Evolutionary conservation across 805 yeast genomes (phyloP), one percentile per base, ranked within the genome.

Genomic region (Teunomyces lycoperdinae): DNA sequence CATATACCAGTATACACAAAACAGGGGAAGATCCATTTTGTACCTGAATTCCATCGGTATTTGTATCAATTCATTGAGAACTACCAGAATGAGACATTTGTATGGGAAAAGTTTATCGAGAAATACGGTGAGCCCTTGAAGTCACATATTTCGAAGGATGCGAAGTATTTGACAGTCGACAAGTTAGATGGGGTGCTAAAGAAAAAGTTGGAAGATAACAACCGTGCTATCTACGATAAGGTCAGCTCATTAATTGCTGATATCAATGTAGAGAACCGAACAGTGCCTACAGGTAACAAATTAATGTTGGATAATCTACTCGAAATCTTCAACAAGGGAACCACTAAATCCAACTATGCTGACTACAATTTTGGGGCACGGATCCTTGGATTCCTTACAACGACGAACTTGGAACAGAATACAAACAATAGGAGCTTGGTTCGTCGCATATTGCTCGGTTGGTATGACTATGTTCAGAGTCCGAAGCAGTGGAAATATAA

Each of bases 381-480:
- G 43, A 68, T 72, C 4, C 54, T 73, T 13, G 77, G 78, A 2
- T 73, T 69, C 43, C 56, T 72, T 20, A 72, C 77, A 7, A 52
- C 60, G n/a, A 58, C 61, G 1, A 53, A 61, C 3, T 14, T 31
- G 20, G 34, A 30, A n/a, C 9, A 34, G 6, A 31, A 20, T n/a
- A 31, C 28, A 7, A 36, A 44, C 10, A 48, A 45, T 1, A 59
- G 58, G 32, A 54, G 67, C 2, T 39, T 67, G 1, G 38, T 50
- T 4, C 50, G 74, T 3, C 65, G 57, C 40, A 10, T 70, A 4
- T 60, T 70, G 13, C 51, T 67, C 26, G 77, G 78, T 0, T 72
- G 76, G 77, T 71, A 63, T 48, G 73, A 71, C 50, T 69, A 62
- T 51, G 50, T 69, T 14, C 42, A 39, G 14, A 46, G 45, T 11